phyloP scores from a whole-genome alignment of 352 stramenopile species.

The Aphanomyces cochlioides region DNA sequence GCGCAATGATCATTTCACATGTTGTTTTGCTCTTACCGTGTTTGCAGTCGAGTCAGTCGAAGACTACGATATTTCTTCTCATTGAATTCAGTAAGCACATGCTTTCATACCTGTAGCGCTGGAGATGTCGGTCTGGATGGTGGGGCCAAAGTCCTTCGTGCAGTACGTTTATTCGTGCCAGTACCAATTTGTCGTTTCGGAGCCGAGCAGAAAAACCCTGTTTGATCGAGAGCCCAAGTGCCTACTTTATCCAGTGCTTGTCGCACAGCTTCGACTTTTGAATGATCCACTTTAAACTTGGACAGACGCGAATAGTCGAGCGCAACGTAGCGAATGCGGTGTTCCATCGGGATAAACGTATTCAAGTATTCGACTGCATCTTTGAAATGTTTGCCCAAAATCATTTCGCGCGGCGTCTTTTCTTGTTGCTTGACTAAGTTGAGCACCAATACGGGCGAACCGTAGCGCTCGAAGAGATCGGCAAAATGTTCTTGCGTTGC shows the following conservation, averaged over 20 bases:
- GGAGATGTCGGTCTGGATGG: too few species aligned
- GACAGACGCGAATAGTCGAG: conserved; percentile 93
- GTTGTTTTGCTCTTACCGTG: too few species aligned
- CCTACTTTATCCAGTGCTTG: conserved; percentile 91
- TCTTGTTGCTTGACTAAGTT: conserved; percentile 98
- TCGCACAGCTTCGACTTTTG: conserved; percentile 27
- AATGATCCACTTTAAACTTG: conserved; percentile 92
- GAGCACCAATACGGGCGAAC: conserved; percentile 94
- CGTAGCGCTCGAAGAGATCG: conserved; percentile 95
- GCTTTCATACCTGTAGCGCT: too few species aligned
- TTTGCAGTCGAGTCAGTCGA: too few species aligned
- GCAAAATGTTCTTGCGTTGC: conserved; percentile 92
- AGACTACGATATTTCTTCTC: too few species aligned
- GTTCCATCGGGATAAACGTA: conserved; percentile 81
- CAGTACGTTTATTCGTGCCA: conserved; percentile 55
- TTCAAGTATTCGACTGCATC: conserved; percentile 99
- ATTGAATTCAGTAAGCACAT: too few species aligned
- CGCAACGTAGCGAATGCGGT: conserved; percentile 96
- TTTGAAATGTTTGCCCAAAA: conserved; percentile 97
- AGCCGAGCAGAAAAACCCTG: conserved; percentile 95
- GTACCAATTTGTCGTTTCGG: conserved; percentile 70
- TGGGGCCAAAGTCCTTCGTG: conserved; percentile 2
- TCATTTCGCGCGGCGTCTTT: conserved; percentile 95
- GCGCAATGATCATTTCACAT: neutral
- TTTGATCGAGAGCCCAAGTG: conserved; percentile 95